Evolutionary conservation across 805 yeast species (phyloP), one percentile per base, ranked within the genome.

Genomic region (Candida adriatica): DNA sequence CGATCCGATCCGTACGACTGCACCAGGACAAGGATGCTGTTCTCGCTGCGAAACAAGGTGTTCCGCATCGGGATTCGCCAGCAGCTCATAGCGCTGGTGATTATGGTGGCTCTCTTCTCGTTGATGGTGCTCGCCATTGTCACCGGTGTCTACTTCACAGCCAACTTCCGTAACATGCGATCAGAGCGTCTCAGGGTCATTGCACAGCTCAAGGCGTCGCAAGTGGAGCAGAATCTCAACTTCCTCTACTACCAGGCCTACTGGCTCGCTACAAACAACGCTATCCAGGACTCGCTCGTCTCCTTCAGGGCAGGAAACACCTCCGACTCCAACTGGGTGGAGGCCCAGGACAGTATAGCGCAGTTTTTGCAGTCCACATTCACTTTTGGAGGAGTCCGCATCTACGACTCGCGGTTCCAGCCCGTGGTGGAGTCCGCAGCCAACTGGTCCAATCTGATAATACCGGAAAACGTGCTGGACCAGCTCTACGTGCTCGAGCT

Each of bases 191-290:
- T 87, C 16, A 73, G 72, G 45, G 84, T 84, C 26, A 82, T 86
- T 14, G 82, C 95, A 2, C 82, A 82, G 53, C 61, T 87, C 34
- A 86, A 85, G 54, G 75, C 90, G 1, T 71, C 88, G 0, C 95
- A 87, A 54, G 62, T 86, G 14, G 69, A 68, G 33, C 95, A 85
- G 56, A 70, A 74, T 24, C 59, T 83, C 36, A 70, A 70, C 37
- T 69, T 65, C 38, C 61, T 73, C 17, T 79, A 75, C 51, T 82
- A 78, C 49, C 94, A 85, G 54, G 69, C 78, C 3, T 68, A 68
- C 35, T 76, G 81, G 63, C 59, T 86, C 8, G 60, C 84, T 2
- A 63, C 74, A 4, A 68, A 78, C 43, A 82, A 75, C 35, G 55
- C 77, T 1, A 51, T 87, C 7, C 79, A 76, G 39, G 46, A 56